phyloP scores from a whole-genome alignment of 1,284 basidiomycete species.

The Phaffia rhodozyma region DNA sequence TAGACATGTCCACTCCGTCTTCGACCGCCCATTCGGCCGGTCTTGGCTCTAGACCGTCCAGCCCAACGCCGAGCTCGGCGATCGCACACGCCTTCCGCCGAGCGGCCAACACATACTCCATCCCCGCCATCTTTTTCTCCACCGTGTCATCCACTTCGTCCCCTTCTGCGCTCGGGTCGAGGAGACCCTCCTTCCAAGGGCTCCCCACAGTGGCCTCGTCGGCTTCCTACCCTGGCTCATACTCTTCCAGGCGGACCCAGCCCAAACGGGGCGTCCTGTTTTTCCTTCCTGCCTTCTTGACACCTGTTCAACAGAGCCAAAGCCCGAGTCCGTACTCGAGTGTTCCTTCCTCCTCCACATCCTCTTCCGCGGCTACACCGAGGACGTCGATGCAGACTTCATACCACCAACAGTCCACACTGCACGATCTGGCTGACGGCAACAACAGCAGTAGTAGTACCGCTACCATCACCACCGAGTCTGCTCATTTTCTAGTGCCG shows the following conservation, averaged over 20 bases:
- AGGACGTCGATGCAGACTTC: neutral
- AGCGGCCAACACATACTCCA: conserved; percentile 28
- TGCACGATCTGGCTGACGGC: too few relatives aligned
- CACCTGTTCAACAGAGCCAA: conserved; percentile 18
- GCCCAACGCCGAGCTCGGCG: conserved; percentile 20
- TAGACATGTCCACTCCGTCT: conserved; percentile 19
- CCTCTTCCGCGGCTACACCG: neutral
- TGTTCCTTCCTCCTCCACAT: neutral
- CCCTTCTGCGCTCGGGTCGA: conserved; percentile 20
- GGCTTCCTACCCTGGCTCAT: conserved; percentile 9
- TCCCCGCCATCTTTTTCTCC: conserved; percentile 27
- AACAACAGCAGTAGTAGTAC: too few relatives aligned
- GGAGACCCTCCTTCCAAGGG: neutral
- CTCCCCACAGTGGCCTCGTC: neutral
- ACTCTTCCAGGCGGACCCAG: conserved; percentile 11
- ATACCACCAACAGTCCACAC: too few relatives aligned
- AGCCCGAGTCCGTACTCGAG: neutral
- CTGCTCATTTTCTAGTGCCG: too few relatives aligned
- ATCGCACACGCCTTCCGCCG: conserved; percentile 27
- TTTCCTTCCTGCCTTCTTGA: conserved; percentile 33
- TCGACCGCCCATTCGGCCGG: conserved; percentile 19
- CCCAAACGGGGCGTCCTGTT: conserved; percentile 28
- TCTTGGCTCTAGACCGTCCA: conserved; percentile 15
- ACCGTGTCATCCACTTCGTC: conserved; percentile 27
- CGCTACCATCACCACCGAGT: too few relatives aligned